Base-by-base conservation (phyloP, 768 basidiomycete species). In the Aureoboletus auriporus region DNA sequence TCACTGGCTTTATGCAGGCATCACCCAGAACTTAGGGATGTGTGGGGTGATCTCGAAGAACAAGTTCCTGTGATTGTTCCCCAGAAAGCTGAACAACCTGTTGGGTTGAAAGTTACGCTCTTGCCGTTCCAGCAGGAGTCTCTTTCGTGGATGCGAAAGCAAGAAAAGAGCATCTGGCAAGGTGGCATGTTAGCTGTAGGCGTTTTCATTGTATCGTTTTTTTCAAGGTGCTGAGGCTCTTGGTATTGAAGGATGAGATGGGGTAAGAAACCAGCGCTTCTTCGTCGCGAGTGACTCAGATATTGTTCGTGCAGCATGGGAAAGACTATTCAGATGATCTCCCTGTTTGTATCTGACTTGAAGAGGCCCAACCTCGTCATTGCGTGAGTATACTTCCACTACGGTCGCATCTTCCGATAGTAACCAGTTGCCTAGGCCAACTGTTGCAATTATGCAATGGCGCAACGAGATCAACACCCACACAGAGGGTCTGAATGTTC, bases 91-190 rank as follows among this genome's bases (percentile, higher is more conserved):
- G 78, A 79, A 27, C 93, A 94, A 49, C 94, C 96, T 2, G 71
- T 70, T 2, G 83, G 83, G n/a, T 71, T 98, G 51, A 95, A 92
- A 64, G 77, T 90, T 42, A 82, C 78, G 0, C 77, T 99, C 4
- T 73, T 99, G 31, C 95, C 94, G 1, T 99, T 98, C 78, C 96
- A 99, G 66, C 82, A 80, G 44, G 96, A 99, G 70, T 92, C 90
- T 69, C 72, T 99, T 54, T 85, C 75, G 60, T 99, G 96, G 96
- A 95, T 99, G 92, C 79, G 82, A 56, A 77, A 90, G 61, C 96
- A 98, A 71, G 96, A 99, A 65, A 72, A 83, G 46, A 78, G 88
- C 7, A 69, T 82, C 2, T 98, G 94, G 90, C 72, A 75, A 41
- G 96, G 95, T 33, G 96, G 95, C 5, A 85, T 97, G 82, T 75